phyloP scores from a whole-genome alignment of 306 rosid species.

The Vachellia collinsii region DNA sequence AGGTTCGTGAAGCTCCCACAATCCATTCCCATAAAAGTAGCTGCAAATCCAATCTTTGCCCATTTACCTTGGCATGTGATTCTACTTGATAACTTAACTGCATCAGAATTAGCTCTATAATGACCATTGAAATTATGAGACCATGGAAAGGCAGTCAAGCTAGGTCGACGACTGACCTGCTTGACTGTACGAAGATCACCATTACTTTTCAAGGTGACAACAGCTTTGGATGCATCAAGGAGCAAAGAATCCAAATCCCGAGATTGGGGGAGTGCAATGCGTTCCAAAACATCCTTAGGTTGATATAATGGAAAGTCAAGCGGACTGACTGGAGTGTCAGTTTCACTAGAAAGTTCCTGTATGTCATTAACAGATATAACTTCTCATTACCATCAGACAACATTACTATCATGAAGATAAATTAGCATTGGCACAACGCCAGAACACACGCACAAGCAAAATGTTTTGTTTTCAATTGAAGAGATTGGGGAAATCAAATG shows the following conservation, averaged over 20 bases:
- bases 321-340: conserved; percentile 57
- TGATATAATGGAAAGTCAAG: conserved; percentile 64
- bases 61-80: conserved; percentile 87
- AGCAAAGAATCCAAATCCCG: conserved; percentile 88
- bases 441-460: conserved; percentile 31
- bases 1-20: conserved; percentile 61
- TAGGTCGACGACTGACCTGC: conserved; percentile 71
- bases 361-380: conserved; percentile 31
- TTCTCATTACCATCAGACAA: conserved; percentile 12
- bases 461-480: neutral
- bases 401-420: conserved; percentile 15
- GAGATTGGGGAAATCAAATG: conserved; percentile 31
- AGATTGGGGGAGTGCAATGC: conserved; percentile 66
- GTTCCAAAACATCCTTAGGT: conserved; percentile 72
- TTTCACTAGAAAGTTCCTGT: conserved; percentile 66
- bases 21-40: conserved; percentile 43
- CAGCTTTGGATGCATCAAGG: conserved; percentile 74
- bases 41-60: conserved; percentile 59
- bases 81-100: conserved; percentile 68
- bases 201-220: conserved; percentile 55
- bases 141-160: conserved; percentile 91
- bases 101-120: conserved; percentile 76
- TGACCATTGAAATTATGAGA: conserved; percentile 79
- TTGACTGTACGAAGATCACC: conserved; percentile 70
- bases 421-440: conserved; percentile 1